These are phyloP conservation scores for Mycena kentingensis DNA, from an alignment of 768 basidiomycete genomes.

Conservation along the genomic window DNA sequence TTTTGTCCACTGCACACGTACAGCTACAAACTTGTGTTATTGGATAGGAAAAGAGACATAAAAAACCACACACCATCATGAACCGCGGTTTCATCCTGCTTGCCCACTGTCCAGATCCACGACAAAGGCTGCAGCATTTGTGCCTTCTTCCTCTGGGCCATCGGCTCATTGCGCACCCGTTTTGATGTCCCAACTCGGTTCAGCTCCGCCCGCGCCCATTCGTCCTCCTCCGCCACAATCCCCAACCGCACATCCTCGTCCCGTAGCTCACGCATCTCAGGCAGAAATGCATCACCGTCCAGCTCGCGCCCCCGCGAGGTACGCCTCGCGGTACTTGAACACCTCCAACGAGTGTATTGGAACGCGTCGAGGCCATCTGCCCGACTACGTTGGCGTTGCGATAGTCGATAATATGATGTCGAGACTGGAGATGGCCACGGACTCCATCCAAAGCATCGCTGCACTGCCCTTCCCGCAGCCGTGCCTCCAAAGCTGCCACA, in stretches of 20 bases:
- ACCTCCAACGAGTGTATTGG: background rate
- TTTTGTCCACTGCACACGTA: slow-evolving; percentile 24
- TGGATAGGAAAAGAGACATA: too few species aligned
- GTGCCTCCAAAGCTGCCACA: background rate
- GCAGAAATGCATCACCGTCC: too few species aligned
- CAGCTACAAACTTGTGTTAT: too few species aligned
- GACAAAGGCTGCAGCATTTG: too few species aligned
- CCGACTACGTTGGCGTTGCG: background rate
- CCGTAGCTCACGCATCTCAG: background rate
- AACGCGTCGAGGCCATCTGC: background rate
- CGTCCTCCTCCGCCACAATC: background rate
- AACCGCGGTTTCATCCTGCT: background rate
- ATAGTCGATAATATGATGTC: background rate
- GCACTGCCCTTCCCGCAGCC: background rate
- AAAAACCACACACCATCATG: slow-evolving; percentile 3
- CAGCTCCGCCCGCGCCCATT: background rate
- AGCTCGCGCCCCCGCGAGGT: too few species aligned
- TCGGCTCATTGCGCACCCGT: too few species aligned
- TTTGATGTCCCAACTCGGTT: too few species aligned
- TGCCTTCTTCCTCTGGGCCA: background rate
- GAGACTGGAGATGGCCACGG: background rate
- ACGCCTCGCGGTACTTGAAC: too few species aligned
- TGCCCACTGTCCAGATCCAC: slow-evolving; percentile 4
- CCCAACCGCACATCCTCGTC: background rate
- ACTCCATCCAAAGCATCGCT: background rate